Percentiles rank a stretch among this genome's conserved stretches.
phyloP scores from a whole-genome alignment of 805 yeast genomes.

The Saturnispora saitoi region DNA sequence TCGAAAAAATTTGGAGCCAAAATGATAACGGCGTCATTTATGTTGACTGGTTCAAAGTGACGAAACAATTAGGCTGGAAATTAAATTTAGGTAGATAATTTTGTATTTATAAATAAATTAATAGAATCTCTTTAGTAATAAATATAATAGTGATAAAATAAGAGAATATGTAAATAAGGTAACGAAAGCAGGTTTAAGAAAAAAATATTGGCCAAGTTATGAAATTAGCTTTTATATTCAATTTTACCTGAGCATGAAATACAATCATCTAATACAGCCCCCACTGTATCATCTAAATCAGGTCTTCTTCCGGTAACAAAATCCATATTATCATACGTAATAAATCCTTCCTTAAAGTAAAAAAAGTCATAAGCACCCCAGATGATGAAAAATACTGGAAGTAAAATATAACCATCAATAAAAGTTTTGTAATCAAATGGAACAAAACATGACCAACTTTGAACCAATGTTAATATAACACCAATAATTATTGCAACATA shows the following conservation, averaged over 20 bases:
- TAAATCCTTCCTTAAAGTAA: conserved; percentile 21
- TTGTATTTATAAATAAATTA: background rate
- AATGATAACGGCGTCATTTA: conserved; percentile 29
- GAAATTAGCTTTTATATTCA: background rate
- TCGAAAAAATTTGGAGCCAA: conserved; percentile 30
- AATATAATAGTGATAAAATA: background rate
- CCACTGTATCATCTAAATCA: conserved; percentile 20
- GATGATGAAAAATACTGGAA: conserved; percentile 46
- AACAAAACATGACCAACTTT: conserved; percentile 56
- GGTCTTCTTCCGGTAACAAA: conserved; percentile 43
- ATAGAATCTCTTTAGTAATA: background rate
- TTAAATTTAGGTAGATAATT: conserved; percentile 20
- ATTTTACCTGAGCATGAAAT: background rate
- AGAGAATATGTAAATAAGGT: too few species aligned
- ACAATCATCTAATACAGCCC: conserved; percentile 9
- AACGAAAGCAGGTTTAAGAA: too few species aligned
- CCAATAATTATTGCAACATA: conserved; percentile 41
- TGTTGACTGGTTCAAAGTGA: conserved; percentile 34
- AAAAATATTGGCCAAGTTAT: background rate
- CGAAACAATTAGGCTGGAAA: conserved; percentile 32
- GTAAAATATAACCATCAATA: conserved; percentile 53
- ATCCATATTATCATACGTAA: conserved; percentile 37
- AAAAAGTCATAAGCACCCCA: conserved; percentile 21
- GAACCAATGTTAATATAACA: conserved; percentile 47
- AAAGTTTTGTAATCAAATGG: conserved; percentile 51